phyloP scores from a whole-genome alignment of 2,329 filamentous ascomycete genomes.

The Pseudogymnoascus pannorum region DNA sequence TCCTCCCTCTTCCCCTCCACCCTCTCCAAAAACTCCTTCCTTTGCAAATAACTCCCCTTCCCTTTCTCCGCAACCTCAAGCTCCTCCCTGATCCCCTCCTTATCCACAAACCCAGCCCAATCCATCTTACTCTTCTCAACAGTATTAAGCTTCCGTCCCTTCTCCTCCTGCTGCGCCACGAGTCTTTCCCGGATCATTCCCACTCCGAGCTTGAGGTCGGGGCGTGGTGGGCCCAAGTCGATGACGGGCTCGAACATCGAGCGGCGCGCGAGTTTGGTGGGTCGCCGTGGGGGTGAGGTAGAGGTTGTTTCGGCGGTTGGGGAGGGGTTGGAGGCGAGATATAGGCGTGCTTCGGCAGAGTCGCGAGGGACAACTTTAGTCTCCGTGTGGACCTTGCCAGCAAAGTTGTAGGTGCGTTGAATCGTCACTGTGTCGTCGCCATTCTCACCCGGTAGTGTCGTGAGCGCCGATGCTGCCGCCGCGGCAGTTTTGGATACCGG shows the following conservation, averaged over 20 bases:
- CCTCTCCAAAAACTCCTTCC: constrained; percentile 58
- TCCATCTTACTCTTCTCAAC: constrained; percentile 68
- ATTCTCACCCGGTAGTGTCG: constrained; percentile 17
- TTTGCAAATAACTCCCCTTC: constrained; percentile 54
- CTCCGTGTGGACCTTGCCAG: constrained; percentile 63
- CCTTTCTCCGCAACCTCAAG: constrained; percentile 56
- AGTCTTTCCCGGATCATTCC: constrained; percentile 27
- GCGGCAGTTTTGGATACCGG: neutral
- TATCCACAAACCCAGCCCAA: constrained; percentile 65
- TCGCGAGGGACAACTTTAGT: constrained; percentile 60
- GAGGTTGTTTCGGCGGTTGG: constrained; percentile 21
- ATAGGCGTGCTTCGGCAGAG: constrained; percentile 59
- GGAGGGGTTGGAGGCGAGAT: constrained; percentile 45
- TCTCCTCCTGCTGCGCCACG: constrained; percentile 38
- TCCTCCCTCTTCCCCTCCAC: constrained; percentile 58
- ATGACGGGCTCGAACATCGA: constrained; percentile 55
- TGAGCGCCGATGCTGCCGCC: constrained; percentile 14
- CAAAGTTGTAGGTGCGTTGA: constrained; percentile 67
- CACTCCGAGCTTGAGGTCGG: constrained; percentile 53
- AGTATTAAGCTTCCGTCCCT: constrained; percentile 60
- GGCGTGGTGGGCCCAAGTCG: constrained; percentile 38
- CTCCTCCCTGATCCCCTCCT: constrained; percentile 64
- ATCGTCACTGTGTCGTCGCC: constrained; percentile 48
- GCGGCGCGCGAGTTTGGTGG: constrained; percentile 33
- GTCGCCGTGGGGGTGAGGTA: constrained; percentile 22